phyloP scores from a whole-genome alignment of 2,329 filamentous ascomycete species.

The Talaromyces sp. region DNA sequence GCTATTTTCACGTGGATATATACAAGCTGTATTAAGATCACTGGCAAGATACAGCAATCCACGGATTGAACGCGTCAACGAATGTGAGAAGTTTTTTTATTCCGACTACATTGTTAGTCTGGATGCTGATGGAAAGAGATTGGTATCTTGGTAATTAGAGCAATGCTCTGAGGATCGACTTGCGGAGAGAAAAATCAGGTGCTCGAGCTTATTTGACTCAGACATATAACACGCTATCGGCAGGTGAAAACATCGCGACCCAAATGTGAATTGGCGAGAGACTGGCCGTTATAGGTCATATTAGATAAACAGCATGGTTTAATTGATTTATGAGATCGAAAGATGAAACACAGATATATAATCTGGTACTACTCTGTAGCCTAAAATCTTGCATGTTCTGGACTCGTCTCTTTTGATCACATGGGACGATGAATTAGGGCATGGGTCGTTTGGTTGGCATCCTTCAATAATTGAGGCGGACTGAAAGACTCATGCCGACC shows the following conservation, averaged over 20 bases:
- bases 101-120: neutral
- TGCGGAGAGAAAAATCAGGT: neutral
- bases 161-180: neutral
- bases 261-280: neutral
- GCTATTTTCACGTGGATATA: neutral
- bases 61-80: too few relatives aligned
- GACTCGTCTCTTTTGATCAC: neutral
- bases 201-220: neutral
- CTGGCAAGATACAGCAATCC: neutral
- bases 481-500: neutral
- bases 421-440: neutral
- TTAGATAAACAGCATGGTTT: neutral
- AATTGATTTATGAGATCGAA: neutral
- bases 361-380: neutral
- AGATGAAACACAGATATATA: neutral
- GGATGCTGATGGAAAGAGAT: conserved; percentile 10
- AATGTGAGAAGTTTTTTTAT: conserved; percentile 5
- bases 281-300: neutral
- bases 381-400: neutral
- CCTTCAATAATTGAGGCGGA: neutral
- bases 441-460: neutral
- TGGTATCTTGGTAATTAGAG: conserved; percentile 15
- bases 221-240: neutral
- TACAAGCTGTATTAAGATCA: neutral
- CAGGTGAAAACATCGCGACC: neutral